Percentiles rank a stretch among this genome's conserved stretches.
phyloP scores from a whole-genome alignment of 495 filamentous ascomycete species.

The Entonaema liquescens region DNA sequence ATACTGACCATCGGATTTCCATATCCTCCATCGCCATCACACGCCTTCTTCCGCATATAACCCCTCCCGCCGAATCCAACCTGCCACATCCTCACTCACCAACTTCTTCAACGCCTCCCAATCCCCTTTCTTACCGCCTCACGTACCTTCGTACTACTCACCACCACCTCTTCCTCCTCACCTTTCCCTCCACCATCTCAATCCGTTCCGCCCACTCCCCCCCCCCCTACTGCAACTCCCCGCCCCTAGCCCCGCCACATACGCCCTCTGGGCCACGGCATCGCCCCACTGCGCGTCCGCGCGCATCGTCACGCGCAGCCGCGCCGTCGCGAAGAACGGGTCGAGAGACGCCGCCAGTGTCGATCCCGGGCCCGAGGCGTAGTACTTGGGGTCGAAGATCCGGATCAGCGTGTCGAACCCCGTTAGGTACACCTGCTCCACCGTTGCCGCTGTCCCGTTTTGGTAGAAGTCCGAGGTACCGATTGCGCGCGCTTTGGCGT shows the following conservation, averaged over 20 bases:
- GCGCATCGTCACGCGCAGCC: conserved; percentile 76
- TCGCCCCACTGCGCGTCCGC: conserved; percentile 72
- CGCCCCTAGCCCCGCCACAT: conserved; percentile 62
- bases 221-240: conserved; percentile 64
- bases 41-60: conserved; percentile 55
- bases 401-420: conserved; percentile 91
- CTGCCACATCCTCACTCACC: conserved; percentile 68
- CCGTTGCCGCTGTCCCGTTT: no score
- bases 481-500: conserved; percentile 81
- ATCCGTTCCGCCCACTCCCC: conserved; percentile 78
- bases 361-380: conserved; percentile 51
- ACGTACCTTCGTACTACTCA: conserved; percentile 85
- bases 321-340: conserved; percentile 74
- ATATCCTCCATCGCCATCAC: neutral
- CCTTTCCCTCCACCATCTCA: conserved; percentile 70
- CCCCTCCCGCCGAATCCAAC: conserved; percentile 63
- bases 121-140: conserved; percentile 67
- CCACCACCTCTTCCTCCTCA: conserved; percentile 52
- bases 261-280: conserved; percentile 65
- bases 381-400: conserved; percentile 86
- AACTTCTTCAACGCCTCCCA: conserved; percentile 65
- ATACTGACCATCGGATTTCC: neutral
- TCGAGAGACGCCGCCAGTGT: conserved; percentile 62
- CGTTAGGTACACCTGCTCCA: conserved; percentile 78
- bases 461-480: conserved; percentile 62